Evolutionary conservation across 352 stramenopile genomes (phyloP).

Genomic region (Phytophthora quininea): DNA sequence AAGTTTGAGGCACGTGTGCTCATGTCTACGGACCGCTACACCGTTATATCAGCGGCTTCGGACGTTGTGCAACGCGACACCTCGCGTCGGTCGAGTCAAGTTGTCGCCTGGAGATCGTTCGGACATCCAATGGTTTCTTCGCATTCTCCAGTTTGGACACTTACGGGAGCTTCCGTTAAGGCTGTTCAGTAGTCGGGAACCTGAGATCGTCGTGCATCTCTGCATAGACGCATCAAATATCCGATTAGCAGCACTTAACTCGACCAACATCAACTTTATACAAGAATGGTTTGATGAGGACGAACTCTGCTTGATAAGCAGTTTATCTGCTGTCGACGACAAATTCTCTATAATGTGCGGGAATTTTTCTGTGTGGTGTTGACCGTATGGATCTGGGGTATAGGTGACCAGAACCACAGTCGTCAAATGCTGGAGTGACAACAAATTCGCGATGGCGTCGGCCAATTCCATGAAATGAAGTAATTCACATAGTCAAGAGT

Average conservation of each 20-base stretch:
- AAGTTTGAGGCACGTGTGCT: not conserved
- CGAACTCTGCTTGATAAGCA: not conserved
- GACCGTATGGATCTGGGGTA: no score
- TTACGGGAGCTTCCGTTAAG: not conserved
- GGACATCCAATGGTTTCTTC: not conserved
- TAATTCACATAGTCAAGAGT: no score
- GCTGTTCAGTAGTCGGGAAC: not conserved
- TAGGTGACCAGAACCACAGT: no score
- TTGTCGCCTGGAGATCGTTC: not conserved
- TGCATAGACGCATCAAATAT: not conserved
- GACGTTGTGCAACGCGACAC: not conserved
- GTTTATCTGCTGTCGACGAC: not conserved
- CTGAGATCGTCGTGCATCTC: not conserved
- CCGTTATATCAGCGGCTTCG: not conserved
- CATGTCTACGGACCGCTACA: not conserved
- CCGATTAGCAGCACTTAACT: not conserved
- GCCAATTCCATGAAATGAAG: no score
- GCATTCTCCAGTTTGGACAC: not conserved
- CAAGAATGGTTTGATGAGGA: not conserved
- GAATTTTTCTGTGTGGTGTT: no score
- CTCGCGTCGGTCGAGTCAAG: not conserved
- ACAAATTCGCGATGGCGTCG: no score
- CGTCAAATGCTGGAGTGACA: no score
- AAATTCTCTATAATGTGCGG: not conserved
- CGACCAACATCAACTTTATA: not conserved